Percentiles rank a stretch among this genome's conserved stretches.
Evolutionary conservation across 208 protist genomes (phyloP).

Genomic region (Trypanosoma caninum): DNA sequence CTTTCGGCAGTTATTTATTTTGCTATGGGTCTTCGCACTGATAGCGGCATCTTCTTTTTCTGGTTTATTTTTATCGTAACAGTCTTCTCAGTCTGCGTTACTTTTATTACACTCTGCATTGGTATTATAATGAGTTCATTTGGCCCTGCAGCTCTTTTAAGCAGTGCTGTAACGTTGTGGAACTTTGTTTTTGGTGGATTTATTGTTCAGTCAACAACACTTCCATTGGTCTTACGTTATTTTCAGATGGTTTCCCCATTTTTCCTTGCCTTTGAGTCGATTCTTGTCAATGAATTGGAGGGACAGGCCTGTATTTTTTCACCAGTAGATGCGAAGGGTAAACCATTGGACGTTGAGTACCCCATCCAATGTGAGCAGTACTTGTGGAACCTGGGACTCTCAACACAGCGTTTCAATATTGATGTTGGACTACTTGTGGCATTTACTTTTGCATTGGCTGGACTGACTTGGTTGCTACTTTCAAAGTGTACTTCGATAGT

Average conservation of each 20-base stretch:
- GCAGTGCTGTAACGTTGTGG: constrained; percentile 84
- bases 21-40: constrained; percentile 86
- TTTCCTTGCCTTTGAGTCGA: constrained; percentile 87
- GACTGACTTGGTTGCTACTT: constrained; percentile 63
- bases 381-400: constrained; percentile 77
- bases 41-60: constrained; percentile 78
- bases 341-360: constrained; percentile 47
- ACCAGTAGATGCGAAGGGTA: constrained; percentile 73
- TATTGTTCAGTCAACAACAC: constrained; percentile 83
- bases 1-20: constrained; percentile 89
- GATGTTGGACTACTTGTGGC: constrained; percentile 77
- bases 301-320: constrained; percentile 80
- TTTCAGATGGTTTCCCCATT: constrained; percentile 84
- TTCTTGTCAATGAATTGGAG: constrained; percentile 92
- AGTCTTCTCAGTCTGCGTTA: constrained; percentile 83
- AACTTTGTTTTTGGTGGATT: constrained; percentile 92
- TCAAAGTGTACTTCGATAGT: constrained; percentile 57
- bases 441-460: constrained; percentile 47
- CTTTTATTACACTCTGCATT: constrained; percentile 77
- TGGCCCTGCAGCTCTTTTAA: constrained; percentile 78
- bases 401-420: constrained; percentile 52
- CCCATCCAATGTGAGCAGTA: constrained; percentile 88
- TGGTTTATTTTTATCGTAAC: constrained; percentile 84
- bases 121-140: constrained; percentile 76
- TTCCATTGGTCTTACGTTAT: constrained; percentile 55